Evolutionary conservation across 2,329 filamentous ascomycete genomes (phyloP).

Genomic region (Penicillium occitanis): DNA sequence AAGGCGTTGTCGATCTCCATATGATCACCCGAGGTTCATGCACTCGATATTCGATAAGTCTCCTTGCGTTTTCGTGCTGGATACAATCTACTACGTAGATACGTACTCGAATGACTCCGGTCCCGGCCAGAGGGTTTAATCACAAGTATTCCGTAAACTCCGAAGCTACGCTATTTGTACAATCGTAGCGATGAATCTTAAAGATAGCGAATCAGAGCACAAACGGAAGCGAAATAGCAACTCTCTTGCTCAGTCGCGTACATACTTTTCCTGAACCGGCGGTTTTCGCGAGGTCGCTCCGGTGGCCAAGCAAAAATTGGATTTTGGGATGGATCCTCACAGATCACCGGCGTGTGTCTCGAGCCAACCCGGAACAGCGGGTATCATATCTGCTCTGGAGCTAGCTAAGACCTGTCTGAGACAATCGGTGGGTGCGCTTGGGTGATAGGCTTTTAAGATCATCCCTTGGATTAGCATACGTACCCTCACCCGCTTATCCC

Average conservation of each 20-base stretch:
- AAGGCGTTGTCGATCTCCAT: conserved; percentile 12
- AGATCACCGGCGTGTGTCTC: neutral
- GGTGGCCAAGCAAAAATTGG: neutral
- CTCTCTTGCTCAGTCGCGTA: neutral
- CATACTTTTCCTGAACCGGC: neutral
- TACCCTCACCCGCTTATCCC: neutral
- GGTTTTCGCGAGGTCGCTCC: neutral
- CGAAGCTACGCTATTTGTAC: neutral
- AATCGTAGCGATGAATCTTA: neutral
- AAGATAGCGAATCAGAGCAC: conserved; percentile 2
- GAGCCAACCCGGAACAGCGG: conserved; percentile 16
- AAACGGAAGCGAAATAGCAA: neutral
- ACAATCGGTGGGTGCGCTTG: conserved; percentile 10
- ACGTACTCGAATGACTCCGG: neutral
- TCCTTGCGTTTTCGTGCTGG: neutral
- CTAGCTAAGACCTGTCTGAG: conserved; percentile 3
- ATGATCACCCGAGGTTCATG: conserved; percentile 9
- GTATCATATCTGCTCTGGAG: neutral
- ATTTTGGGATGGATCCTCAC: neutral
- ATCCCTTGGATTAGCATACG: neutral
- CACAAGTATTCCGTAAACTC: neutral
- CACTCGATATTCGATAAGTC: neutral
- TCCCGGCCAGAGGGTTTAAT: neutral
- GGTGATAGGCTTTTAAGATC: neutral
- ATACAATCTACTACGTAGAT: neutral